Conservation (phyloP, 768 basidiomycete species). For the Plicaturopsis crispa region DNA sequence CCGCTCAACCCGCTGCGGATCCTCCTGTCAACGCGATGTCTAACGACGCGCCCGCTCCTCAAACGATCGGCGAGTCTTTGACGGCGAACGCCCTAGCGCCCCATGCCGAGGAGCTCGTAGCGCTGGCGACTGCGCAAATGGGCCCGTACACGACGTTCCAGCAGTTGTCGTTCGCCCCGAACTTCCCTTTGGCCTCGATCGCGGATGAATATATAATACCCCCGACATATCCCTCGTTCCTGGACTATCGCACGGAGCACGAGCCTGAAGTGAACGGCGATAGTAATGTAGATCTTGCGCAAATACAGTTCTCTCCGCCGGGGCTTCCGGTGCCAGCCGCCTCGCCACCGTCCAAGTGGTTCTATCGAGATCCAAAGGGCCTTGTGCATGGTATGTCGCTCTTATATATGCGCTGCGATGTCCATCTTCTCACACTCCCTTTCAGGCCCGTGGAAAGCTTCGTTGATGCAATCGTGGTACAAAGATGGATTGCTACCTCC, state of each 20-base stretch:
- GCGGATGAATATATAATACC: constrained; percentile 90
- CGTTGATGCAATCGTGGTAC: constrained; percentile 86
- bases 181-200: constrained; percentile 81
- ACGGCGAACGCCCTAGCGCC: constrained; percentile 26
- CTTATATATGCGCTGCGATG: constrained; percentile 1
- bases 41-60: constrained; percentile 11
- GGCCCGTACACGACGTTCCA: constrained; percentile 91
- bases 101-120: constrained; percentile 58
- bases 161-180: constrained; percentile 79
- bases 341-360: constrained; percentile 69
- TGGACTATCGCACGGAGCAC: constrained; percentile 57
- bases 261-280: constrained; percentile 48
- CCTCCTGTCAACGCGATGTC: constrained; percentile 7
- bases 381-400: constrained; percentile 60
- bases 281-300: constrained; percentile 38
- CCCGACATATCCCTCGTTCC: constrained; percentile 77
- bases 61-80: constrained; percentile 19
- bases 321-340: constrained; percentile 69
- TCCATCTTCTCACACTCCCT: constrained; percentile 7
- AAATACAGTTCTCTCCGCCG: constrained; percentile 70
- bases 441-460: constrained; percentile 81
- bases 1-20: constrained; percentile 33
- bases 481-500: constrained; percentile 78
- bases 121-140: constrained; percentile 62
- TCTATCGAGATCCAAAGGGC: constrained; percentile 77